Evolutionary conservation across 2,329 filamentous ascomycete genomes (phyloP).

Genomic region (Exserohilum rostratum): DNA sequence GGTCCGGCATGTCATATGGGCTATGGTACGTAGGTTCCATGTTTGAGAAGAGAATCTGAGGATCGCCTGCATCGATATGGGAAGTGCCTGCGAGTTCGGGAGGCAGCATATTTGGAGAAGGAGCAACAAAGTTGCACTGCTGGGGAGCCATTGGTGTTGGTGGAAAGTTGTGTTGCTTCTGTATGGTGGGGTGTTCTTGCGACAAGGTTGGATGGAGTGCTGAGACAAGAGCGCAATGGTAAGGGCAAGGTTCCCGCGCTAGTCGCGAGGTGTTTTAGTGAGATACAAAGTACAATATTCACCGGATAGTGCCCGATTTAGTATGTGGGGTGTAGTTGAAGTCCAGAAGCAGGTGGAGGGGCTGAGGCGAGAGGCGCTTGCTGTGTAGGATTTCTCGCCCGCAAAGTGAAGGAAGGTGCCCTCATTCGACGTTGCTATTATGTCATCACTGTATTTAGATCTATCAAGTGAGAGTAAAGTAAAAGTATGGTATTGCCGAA

Average conservation of each 20-base stretch:
- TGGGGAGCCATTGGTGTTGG: not conserved
- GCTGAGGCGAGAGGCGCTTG: not conserved
- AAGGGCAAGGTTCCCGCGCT: not conserved
- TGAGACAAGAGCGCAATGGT: not conserved
- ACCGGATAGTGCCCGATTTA: too few species aligned
- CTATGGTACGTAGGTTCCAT: not conserved
- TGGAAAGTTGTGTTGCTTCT: not conserved
- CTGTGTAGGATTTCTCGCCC: not conserved
- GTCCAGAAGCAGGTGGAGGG: not conserved
- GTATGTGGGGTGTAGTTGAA: not conserved
- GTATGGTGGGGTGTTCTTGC: not conserved
- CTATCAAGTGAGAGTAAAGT: too few species aligned
- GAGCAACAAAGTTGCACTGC: not conserved
- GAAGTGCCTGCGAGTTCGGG: not conserved
- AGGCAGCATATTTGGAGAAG: conserved; percentile 12
- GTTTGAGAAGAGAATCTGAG: not conserved
- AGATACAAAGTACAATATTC: not conserved
- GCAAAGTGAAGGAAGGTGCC: not conserved
- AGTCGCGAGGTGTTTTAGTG: too few species aligned
- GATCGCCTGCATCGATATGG: not conserved
- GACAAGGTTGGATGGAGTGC: not conserved
- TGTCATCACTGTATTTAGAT: not conserved
- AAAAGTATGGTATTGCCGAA: too few species aligned
- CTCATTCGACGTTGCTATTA: not conserved
- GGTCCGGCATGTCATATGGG: too few species aligned